Conservation (phyloP, 768 basidiomycete species). For the Crassisporium funariophilum region DNA sequence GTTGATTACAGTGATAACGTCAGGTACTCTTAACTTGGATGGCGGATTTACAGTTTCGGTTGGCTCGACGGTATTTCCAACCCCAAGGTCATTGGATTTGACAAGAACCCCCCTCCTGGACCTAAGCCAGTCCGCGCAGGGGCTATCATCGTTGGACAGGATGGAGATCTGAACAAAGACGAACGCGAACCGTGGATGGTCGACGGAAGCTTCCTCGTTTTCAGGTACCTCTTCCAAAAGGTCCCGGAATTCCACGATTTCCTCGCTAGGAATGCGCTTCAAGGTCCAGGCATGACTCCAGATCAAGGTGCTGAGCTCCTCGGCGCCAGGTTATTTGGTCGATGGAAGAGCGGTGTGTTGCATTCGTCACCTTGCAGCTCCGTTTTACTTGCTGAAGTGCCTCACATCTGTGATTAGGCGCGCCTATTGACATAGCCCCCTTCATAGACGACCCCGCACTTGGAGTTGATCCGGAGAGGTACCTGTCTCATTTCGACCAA, state of each 20-base stretch:
- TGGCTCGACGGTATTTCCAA: conserved; percentile 56
- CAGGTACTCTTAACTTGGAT: not conserved
- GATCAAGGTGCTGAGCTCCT: not conserved
- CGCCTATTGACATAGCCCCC: conserved; percentile 46
- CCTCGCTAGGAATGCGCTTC: not conserved
- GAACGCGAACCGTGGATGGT: conserved; percentile 42
- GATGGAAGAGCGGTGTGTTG: conserved; percentile 51
- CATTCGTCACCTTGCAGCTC: not conserved
- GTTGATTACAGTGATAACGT: not conserved
- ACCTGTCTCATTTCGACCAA: conserved; percentile 2
- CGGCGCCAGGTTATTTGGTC: conserved; percentile 42
- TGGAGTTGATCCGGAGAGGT: conserved; percentile 36
- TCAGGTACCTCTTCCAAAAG: conserved; percentile 51
- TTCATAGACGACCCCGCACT: conserved; percentile 41
- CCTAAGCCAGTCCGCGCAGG: conserved; percentile 44
- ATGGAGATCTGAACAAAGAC: conserved; percentile 34
- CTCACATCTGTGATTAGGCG: conserved; percentile 16
- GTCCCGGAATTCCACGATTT: conserved; percentile 50
- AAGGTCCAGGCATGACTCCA: not conserved
- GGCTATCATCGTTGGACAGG: conserved; percentile 44
- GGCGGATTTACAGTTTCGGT: conserved; percentile 40
- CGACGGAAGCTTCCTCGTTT: conserved; percentile 54
- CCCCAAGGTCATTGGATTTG: conserved; percentile 45
- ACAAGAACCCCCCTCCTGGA: conserved; percentile 32
- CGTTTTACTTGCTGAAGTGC: not conserved